These are phyloP conservation scores for Podaxis carcinomalis DNA, from an alignment of 768 basidiomycete species.

Conservation along the genomic window DNA sequence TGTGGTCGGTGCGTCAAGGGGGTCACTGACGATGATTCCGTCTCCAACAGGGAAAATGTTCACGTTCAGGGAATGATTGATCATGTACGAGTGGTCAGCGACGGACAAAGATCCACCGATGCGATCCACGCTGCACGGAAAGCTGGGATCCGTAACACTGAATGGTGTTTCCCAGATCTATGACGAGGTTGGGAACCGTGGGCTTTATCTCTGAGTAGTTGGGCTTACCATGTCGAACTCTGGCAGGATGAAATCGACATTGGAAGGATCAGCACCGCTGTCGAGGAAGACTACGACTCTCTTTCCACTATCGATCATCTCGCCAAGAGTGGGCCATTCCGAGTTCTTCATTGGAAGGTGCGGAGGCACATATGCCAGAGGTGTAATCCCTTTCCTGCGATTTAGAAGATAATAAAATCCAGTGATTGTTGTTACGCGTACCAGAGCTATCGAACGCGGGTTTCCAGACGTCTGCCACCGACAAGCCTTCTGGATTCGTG, in stretches of 20 bases:
- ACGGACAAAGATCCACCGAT: conserved; percentile 43
- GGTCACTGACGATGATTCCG: conserved; percentile 36
- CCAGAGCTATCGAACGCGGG: conserved; percentile 50
- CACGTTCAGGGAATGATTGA: conserved; percentile 54
- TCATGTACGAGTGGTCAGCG: conserved; percentile 51
- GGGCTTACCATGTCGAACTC: conserved; percentile 50
- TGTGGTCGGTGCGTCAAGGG: conserved; percentile 30
- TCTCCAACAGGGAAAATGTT: conserved; percentile 33
- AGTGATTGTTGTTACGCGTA: conserved; percentile 14
- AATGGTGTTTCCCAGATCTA: conserved; percentile 61
- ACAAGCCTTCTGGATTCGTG: conserved; percentile 58
- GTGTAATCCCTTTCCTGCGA: conserved; percentile 31
- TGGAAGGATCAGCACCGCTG: conserved; percentile 33
- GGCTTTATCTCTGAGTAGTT: neutral
- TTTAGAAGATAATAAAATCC: neutral
- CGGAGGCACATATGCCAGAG: conserved; percentile 49
- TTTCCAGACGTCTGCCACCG: conserved; percentile 44
- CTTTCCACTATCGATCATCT: conserved; percentile 56
- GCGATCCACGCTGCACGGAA: conserved; percentile 52
- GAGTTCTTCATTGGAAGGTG: conserved; percentile 34
- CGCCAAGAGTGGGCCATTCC: conserved; percentile 62
- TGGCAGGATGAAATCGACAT: conserved; percentile 48
- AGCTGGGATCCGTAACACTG: conserved; percentile 40
- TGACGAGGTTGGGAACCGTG: neutral
- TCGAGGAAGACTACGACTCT: conserved; percentile 65